Evolutionary conservation across 306 rosid species (phyloP), one percentile per base, ranked within the genome.

Genomic region (Luffa acutangula): DNA sequence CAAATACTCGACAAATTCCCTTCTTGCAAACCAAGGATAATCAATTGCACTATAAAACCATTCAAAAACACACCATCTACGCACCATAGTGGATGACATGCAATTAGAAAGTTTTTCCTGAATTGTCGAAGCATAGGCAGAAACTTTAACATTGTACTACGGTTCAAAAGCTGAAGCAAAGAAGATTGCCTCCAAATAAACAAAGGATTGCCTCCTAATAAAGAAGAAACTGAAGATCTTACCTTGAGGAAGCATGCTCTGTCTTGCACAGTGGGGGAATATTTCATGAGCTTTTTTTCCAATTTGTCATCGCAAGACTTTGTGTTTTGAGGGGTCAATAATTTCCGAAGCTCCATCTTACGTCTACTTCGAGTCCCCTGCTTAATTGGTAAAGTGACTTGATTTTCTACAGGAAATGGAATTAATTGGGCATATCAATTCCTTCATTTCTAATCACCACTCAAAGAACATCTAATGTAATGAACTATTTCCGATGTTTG

Each of bases 21-120:
- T 88, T 83, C 93, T 92, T 76, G 97, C 87, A 84, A 91, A 95
- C 97, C 97, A 95, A 70, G 98, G 97, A 87, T 88, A 92, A 78
- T 95, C 98, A 75, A 95, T 84, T 63, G 98, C 97, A 66, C 97
- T 91, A 81, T 95, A 95, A 87, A 92, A 92, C 97, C 97, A 95
- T 85, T 95, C 98, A 85, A 89, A 95, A 33, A 87, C 83, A 82
- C 88, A 87, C 97, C 98, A 91, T 82, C 92, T 92, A 42, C 91
- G 93, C 54, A 89, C 89, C 88, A 82, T 7, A 80, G 43, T 49
- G 74, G 95, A 92, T 43, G 97, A 92, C 85, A 95, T 72, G 87
- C 90, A 92, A 82, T 82, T 83, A 78, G 89, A 90, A 80, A 91
- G 87, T 90, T 87, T 84, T 70, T 89, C 97, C 98, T 92, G 89